Evolutionary conservation across 129 eudicot genomes (phyloP), one percentile per base, ranked within the genome.

Genomic region (Centella asiatica): DNA sequence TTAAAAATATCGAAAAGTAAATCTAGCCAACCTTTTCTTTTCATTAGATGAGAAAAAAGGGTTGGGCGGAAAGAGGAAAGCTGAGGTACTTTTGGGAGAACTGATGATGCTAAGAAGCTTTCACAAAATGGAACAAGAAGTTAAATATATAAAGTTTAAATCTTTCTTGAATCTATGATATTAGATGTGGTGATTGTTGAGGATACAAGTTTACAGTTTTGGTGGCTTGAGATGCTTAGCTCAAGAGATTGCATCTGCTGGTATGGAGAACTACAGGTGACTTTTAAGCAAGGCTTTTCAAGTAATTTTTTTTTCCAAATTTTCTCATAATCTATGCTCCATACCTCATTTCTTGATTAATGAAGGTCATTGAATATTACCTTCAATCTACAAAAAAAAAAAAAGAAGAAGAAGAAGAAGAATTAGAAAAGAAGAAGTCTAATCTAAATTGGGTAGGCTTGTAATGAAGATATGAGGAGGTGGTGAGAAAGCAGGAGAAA

Each of bases 211-310:
- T 28, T n/a, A 32, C 54, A 59, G 22, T 53, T 62, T 46, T 49
- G 74, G 76, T 63, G 60, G 28, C 56, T 36, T 34, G 55, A 68
- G 60, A 65, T 69, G 60, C 47, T 60, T 59, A 32, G 64, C 32
- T 60, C 45, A 44, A 79, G 70, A 71, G 72, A 66, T 27, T 44
- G 60, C 46, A n/a, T 53, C 62, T 74, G 82, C 72, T 50, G 62
- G 45, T 70, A 77, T 50, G 64, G 65, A 75, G 77, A 69, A 62
- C 69, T 59, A 67, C 51, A 71, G 59, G 74, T 74, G 70, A 78
- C 71, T 69, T 54, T 63, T 51, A 70, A 59, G 69, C 65, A 44
- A 53, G 10, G 28, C 25, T 31, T 32, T 29, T 24, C 44, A 56
- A 52, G 44, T 24, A 62, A 63, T 64, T 17, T 34, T 27, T 26